Percentiles rank a stretch among this genome's conserved stretches.
phyloP scores from a whole-genome alignment of 2,329 filamentous ascomycete genomes.

The Capronia epimyces region DNA sequence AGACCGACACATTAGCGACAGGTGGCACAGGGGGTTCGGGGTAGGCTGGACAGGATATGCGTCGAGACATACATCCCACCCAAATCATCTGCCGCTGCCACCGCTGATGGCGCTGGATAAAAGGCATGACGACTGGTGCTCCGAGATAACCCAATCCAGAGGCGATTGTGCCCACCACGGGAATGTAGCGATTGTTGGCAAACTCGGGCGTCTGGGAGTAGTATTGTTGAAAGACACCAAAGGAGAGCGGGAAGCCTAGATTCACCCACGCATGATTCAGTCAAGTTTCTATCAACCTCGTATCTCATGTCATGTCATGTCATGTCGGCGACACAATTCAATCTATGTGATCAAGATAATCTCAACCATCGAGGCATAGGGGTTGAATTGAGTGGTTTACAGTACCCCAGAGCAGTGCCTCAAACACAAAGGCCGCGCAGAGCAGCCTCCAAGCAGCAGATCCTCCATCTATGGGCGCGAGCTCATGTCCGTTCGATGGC shows the following conservation, averaged over 20 bases:
- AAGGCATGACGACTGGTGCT: conserved; percentile 29
- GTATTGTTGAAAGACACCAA: conserved; percentile 36
- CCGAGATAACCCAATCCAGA: conserved; percentile 26
- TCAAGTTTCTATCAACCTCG: too few species aligned
- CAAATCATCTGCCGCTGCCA: conserved; percentile 37
- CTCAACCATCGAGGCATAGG: too few species aligned
- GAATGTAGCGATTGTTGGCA: conserved; percentile 28
- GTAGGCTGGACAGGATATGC: too few species aligned
- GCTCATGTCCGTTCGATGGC: too few species aligned
- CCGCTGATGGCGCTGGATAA: conserved; percentile 34
- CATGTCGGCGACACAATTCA: too few species aligned
- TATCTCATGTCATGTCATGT: too few species aligned
- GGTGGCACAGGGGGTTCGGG: too few species aligned
- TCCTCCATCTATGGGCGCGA: conserved; percentile 20
- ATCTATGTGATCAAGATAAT: too few species aligned
- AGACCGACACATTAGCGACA: too few species aligned
- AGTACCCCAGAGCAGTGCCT: conserved; percentile 27
- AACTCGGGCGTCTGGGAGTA: conserved; percentile 31
- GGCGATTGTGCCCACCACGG: conserved; percentile 34
- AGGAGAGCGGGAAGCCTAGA: conserved; percentile 31
- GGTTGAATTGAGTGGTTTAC: too few species aligned
- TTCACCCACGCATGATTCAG: too few species aligned
- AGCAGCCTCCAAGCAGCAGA: conserved; percentile 25
- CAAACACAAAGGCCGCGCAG: conserved; percentile 25
- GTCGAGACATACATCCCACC: conserved; percentile 31